phyloP scores from a whole-genome alignment of 2,329 filamentous ascomycete genomes.

The Talaromyces albobiverticillius region DNA sequence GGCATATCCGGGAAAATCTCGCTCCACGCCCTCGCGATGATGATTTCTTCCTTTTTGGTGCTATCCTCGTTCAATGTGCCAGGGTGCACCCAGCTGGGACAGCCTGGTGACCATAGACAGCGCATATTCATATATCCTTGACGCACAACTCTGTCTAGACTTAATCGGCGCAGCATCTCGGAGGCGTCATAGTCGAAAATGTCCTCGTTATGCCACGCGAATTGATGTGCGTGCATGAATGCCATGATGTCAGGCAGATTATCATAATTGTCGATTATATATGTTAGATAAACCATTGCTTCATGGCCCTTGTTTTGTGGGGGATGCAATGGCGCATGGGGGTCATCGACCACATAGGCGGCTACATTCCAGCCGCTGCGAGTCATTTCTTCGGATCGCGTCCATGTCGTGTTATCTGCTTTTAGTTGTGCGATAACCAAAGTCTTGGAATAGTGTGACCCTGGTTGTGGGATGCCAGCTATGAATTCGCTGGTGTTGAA shows the following conservation, averaged over 20 bases:
- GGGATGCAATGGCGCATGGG: slow-evolving; percentile 47
- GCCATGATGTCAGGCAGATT: slow-evolving; percentile 57
- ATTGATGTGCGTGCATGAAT: slow-evolving; percentile 59
- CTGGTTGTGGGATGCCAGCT: slow-evolving; percentile 38
- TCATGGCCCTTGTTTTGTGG: slow-evolving; percentile 62
- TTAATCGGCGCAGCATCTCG: slow-evolving; percentile 51
- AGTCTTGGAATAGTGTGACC: slow-evolving; percentile 52
- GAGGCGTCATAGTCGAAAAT: slow-evolving; percentile 50
- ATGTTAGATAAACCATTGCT: slow-evolving; percentile 61
- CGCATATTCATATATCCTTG: slow-evolving; percentile 61
- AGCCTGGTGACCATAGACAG: slow-evolving; percentile 58
- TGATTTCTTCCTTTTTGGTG: slow-evolving; percentile 46
- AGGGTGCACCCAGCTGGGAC: slow-evolving; percentile 57
- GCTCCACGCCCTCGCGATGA: slow-evolving; percentile 46
- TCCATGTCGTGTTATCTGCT: slow-evolving; percentile 31
- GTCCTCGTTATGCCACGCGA: slow-evolving; percentile 60
- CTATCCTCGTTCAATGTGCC: slow-evolving; percentile 37
- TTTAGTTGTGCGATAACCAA: slow-evolving; percentile 40
- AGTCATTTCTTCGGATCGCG: slow-evolving; percentile 51
- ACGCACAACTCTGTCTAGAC: slow-evolving; percentile 49
- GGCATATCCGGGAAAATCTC: slow-evolving; percentile 46
- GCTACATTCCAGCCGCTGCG: slow-evolving; percentile 46
- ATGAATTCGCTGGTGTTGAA: slow-evolving; percentile 23
- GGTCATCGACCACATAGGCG: slow-evolving; percentile 55
- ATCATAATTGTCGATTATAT: slow-evolving; percentile 62